Percentiles rank a stretch among this genome's conserved stretches.
phyloP scores from a whole-genome alignment of 768 basidiomycete genomes.

The Leccinum boreale region DNA sequence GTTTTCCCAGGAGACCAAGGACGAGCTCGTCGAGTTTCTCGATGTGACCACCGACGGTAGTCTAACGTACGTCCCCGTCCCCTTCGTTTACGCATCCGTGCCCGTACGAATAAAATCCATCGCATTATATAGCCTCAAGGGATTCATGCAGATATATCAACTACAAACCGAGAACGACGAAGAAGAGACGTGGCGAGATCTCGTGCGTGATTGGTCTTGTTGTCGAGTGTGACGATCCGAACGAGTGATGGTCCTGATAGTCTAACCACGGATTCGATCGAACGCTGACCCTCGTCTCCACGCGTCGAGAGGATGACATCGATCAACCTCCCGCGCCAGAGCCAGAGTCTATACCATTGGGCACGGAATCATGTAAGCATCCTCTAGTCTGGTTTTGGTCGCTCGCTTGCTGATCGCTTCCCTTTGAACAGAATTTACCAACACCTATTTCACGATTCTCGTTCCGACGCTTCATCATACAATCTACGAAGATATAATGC shows the following conservation, averaged over 20 bases:
- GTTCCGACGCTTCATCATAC: constrained; percentile 7
- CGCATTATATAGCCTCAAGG: constrained; percentile 53
- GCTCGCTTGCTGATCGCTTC: not conserved
- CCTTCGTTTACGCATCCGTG: not conserved
- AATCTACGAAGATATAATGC: constrained; percentile 14
- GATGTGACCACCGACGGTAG: constrained; percentile 70
- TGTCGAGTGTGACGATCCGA: not conserved
- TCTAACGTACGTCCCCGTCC: constrained; percentile 56
- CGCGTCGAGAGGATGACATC: constrained; percentile 50
- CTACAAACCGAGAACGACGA: constrained; percentile 84
- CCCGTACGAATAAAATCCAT: not conserved
- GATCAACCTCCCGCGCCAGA: constrained; percentile 14
- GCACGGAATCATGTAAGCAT: constrained; percentile 18
- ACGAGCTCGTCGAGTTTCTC: constrained; percentile 72
- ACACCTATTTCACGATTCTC: constrained; percentile 1
- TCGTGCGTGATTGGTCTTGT: constrained; percentile 43
- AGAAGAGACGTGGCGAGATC: constrained; percentile 80
- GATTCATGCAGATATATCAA: constrained; percentile 80
- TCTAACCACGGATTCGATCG: constrained; percentile 77
- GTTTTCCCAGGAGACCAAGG: constrained; percentile 74
- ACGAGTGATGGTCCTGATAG: constrained; percentile 34
- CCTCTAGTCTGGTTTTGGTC: not conserved
- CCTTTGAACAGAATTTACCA: constrained; percentile 17
- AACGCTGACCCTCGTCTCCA: constrained; percentile 53
- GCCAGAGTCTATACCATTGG: constrained; percentile 11